Conservation (phyloP, 768 basidiomycete genomes). For the Mycena epipterygia region DNA sequence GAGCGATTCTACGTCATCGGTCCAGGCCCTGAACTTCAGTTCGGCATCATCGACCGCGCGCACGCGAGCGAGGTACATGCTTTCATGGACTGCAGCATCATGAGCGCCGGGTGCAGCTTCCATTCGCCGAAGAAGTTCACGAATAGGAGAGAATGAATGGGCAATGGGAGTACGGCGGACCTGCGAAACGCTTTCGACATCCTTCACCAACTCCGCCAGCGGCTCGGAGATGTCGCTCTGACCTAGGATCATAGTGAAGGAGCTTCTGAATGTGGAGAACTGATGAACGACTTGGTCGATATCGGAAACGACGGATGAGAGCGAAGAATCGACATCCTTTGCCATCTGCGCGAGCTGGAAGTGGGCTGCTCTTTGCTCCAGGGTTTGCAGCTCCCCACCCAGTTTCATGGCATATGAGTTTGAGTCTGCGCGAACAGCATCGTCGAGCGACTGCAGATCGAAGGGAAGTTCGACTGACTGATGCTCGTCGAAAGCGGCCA, state of each 20-base stretch:
- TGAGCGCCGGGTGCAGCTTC: conserved; percentile 59
- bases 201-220: conserved; percentile 52
- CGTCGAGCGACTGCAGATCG: conserved; percentile 72
- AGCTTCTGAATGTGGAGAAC: conserved; percentile 54
- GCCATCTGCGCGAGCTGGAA: conserved; percentile 68
- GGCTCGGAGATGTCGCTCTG: conserved; percentile 46
- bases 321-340: conserved; percentile 62
- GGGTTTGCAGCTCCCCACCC: conserved; percentile 62
- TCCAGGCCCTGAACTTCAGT: conserved; percentile 62
- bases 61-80: conserved; percentile 62
- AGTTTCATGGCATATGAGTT: conserved; percentile 79
- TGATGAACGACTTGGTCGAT: conserved; percentile 56
- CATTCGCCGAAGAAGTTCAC: conserved; percentile 68
- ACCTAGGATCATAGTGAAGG: conserved; percentile 47
- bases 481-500: conserved; percentile 49
- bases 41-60: conserved; percentile 67
- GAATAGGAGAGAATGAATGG: conserved; percentile 66
- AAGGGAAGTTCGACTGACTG: conserved; percentile 62
- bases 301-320: conserved; percentile 52
- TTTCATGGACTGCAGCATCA: conserved; percentile 61
- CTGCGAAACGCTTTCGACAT: conserved; percentile 52
- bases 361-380: conserved; percentile 63
- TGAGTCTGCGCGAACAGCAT: conserved; percentile 74
- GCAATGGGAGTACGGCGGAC: conserved; percentile 54
- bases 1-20: conserved; percentile 57